Evolutionary conservation across 805 yeast species (phyloP), one percentile per base, ranked within the genome.

Genomic region (Yarrowia sp.): DNA sequence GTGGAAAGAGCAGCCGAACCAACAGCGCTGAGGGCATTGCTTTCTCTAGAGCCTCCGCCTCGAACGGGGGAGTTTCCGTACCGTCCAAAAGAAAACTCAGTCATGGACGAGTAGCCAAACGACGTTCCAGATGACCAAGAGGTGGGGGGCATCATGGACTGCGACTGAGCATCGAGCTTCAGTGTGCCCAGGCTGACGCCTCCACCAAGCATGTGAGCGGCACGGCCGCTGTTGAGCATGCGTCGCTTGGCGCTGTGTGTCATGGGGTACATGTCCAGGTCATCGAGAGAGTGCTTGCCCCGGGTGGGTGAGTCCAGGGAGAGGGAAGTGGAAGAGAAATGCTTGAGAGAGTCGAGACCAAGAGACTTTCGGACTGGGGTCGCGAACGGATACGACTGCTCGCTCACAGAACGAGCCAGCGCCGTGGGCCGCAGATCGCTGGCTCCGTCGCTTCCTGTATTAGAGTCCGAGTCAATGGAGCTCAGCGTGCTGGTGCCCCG

Each of bases 91-190:
- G 59, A 51, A 17, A 51, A 56, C 36, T 56, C 62, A 8, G 62
- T 56, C 62, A 56, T 56, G 14, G 62, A 56, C 36, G 62, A 56
- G 49, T 56, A 56, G 28, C 62, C 62, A 17, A 56, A 56, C 49
- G 62, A 56, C 11, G 62, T 56, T 9, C 62, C 62, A 1, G 49
- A 38, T 1, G 59, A 36, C 59, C 59, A 51, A 8, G 59, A 51
- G 10, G 43, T 33, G 22, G 59, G 59, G 17, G 41, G 59, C 59
- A 51, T 51, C 59, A 51, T 51, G 33, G 59, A 51, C 43, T 24
- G 24, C 16, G 59, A 51, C 43, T 51, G 59, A 7, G 41, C 32
- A 6, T 36, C 59, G 24, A 51, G 59, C 43, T 51, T 51, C 11
- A 51, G 43, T 6, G 59, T 51, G 28, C 59, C 59, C 41, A 51